Percentiles rank a stretch among this genome's conserved stretches.
Evolutionary conservation across 2,329 filamentous ascomycete species (phyloP).

Genomic region (Sporothrix brunneoviolacea): DNA sequence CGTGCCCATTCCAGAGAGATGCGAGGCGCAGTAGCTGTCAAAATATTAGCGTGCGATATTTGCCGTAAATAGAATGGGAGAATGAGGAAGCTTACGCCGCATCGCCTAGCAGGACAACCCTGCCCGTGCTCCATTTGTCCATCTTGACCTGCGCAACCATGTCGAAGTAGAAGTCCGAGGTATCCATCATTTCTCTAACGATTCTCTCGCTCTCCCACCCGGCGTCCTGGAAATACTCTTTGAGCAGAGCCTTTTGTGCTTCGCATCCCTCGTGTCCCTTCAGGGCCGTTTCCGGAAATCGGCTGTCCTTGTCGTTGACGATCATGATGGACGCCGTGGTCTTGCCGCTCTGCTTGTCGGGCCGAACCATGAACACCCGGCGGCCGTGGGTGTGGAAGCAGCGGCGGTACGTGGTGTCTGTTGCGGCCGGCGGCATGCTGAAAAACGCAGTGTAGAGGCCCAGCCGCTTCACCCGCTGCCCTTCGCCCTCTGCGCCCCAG

Average conservation of each 20-base stretch:
- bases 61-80: too few species aligned
- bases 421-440: slow-evolving; percentile 28
- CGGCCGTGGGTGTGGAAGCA: slow-evolving; percentile 30
- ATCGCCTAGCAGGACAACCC: slow-evolving; percentile 40
- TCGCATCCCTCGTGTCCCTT: background rate
- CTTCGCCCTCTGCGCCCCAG: slow-evolving; percentile 24
- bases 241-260: slow-evolving; percentile 9
- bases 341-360: slow-evolving; percentile 22
- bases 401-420: slow-evolving; percentile 24
- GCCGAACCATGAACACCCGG: slow-evolving; percentile 33
- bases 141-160: slow-evolving; percentile 37
- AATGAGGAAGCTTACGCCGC: slow-evolving; percentile 27
- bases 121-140: slow-evolving; percentile 28
- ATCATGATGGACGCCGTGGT: slow-evolving; percentile 10
- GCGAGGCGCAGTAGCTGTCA: slow-evolving; percentile 34
- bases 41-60: background rate
- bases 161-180: slow-evolving; percentile 29
- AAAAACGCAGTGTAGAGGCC: slow-evolving; percentile 34
- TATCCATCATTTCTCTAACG: slow-evolving; percentile 27
- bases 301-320: slow-evolving; percentile 19
- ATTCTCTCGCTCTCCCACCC: slow-evolving; percentile 40
- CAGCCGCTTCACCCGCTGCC: slow-evolving; percentile 24
- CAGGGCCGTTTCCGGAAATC: too few species aligned
- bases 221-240: slow-evolving; percentile 32
- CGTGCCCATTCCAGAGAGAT: slow-evolving; percentile 43